These are phyloP conservation scores for Escovopsis weberi DNA, from an alignment of 2,329 filamentous ascomycete genomes.

Conservation along the genomic window DNA sequence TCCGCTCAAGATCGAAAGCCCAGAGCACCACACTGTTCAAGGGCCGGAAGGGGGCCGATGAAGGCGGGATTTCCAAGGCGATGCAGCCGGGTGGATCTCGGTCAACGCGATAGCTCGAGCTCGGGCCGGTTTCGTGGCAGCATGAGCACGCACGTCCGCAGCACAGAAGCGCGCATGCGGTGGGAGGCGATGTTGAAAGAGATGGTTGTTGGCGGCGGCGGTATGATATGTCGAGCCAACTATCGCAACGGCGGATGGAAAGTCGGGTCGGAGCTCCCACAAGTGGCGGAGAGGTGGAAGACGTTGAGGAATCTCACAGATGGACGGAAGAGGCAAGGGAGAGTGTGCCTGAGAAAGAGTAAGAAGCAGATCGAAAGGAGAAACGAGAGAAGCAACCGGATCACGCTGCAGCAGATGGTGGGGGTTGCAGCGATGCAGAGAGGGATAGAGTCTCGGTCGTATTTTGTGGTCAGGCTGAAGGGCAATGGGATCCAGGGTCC, in stretches of 20 bases:
- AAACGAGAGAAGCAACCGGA: constrained; percentile 7
- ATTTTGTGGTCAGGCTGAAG: constrained; percentile 9
- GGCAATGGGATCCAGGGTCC: constrained; percentile 3
- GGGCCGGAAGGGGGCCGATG: background rate
- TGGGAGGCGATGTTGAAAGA: constrained; percentile 13
- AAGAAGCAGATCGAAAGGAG: constrained; percentile 8
- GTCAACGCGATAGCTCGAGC: constrained; percentile 7
- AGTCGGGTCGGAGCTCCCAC: constrained; percentile 9
- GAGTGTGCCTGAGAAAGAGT: too few species aligned
- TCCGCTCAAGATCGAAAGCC: constrained; percentile 9
- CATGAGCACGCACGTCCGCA: constrained; percentile 2
- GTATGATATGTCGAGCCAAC: constrained; percentile 9
- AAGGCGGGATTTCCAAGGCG: constrained; percentile 3
- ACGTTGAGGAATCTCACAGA: background rate
- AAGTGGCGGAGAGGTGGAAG: constrained; percentile 9
- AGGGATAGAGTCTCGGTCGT: constrained; percentile 10
- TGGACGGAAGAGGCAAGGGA: too few species aligned
- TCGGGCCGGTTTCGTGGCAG: constrained; percentile 4
- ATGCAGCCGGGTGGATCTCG: constrained; percentile 3
- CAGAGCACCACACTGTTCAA: background rate
- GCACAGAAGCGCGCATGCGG: constrained; percentile 4
- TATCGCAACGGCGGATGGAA: constrained; percentile 10
- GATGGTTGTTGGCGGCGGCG: constrained; percentile 12
- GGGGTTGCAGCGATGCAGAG: constrained; percentile 14
- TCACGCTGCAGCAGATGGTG: constrained; percentile 2